phyloP scores from a whole-genome alignment of 2,329 filamentous ascomycete genomes.

The Alternaria viburni region DNA sequence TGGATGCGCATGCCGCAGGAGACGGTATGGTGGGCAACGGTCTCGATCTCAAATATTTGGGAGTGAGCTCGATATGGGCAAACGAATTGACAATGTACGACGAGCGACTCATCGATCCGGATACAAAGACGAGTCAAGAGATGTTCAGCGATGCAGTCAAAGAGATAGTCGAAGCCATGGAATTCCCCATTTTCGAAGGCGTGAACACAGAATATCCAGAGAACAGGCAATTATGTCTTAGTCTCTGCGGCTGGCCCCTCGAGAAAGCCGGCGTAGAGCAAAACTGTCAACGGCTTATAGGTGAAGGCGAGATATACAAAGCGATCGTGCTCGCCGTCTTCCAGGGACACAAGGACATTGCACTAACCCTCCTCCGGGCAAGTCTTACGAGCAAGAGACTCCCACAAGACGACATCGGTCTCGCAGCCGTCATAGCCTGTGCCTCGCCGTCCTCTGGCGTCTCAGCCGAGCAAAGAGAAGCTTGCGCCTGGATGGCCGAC shows the following conservation, averaged over 20 bases:
- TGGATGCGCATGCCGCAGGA: constrained; percentile 67
- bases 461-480: constrained; percentile 65
- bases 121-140: constrained; percentile 60
- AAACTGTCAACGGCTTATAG: constrained; percentile 59
- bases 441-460: constrained; percentile 49
- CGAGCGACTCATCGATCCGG: constrained; percentile 43
- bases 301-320: constrained; percentile 69
- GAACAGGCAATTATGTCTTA: constrained; percentile 76
- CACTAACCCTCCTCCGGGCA: constrained; percentile 72
- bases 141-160: constrained; percentile 62
- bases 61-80: constrained; percentile 74
- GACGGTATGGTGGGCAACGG: constrained; percentile 73
- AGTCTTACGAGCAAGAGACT: constrained; percentile 74
- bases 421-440: constrained; percentile 56
- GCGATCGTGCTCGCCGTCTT: constrained; percentile 79
- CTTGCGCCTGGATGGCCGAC: constrained; percentile 67
- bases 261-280: constrained; percentile 58
- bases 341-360: constrained; percentile 70
- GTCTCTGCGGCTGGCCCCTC: constrained; percentile 75
- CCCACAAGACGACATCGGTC: constrained; percentile 52
- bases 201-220: constrained; percentile 68
- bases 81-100: constrained; percentile 67
- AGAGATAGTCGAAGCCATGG: constrained; percentile 67
- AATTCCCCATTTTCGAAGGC: constrained; percentile 69
- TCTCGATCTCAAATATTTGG: constrained; percentile 77